A percentile compares a stretch with the other conserved stretches of the same genome.
Evolutionary conservation across 2,329 filamentous ascomycete genomes (phyloP).

Genomic region (Blastomyces gilchristii): DNA sequence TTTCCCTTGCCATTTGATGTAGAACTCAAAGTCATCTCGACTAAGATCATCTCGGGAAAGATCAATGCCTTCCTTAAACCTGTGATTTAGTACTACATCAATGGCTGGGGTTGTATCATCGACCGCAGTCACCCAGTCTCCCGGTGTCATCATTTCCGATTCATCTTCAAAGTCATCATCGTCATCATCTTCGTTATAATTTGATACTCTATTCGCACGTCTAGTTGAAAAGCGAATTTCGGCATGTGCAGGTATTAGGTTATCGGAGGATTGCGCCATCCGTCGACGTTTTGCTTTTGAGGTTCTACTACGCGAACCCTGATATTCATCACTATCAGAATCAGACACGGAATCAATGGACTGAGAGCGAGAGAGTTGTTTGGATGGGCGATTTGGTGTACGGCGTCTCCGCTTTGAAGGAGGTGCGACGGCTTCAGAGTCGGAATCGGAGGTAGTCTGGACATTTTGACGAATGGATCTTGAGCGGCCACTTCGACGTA

Average conservation of each 20-base stretch:
- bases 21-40: constrained; percentile 71
- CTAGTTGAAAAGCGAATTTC: constrained; percentile 90
- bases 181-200: constrained; percentile 58
- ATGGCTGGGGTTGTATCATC: constrained; percentile 78
- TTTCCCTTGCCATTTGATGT: constrained; percentile 93
- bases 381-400: constrained; percentile 34
- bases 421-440: constrained; percentile 56
- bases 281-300: constrained; percentile 68
- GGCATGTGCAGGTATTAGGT: constrained; percentile 55
- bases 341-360: constrained; percentile 58
- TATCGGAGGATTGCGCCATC: constrained; percentile 54
- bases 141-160: constrained; percentile 53
- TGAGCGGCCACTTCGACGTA: constrained; percentile 73
- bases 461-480: constrained; percentile 53
- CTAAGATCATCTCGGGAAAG: constrained; percentile 23
- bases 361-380: constrained; percentile 36
- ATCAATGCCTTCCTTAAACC: constrained; percentile 57
- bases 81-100: constrained; percentile 82
- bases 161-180: constrained; percentile 47
- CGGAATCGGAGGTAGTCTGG: constrained; percentile 54
- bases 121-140: constrained; percentile 54
- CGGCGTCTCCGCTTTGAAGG: constrained; percentile 42
- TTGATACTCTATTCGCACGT: constrained; percentile 64
- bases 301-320: constrained; percentile 58
- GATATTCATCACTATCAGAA: constrained; percentile 59